Evolutionary conservation across 768 basidiomycete genomes (phyloP), one percentile per base, ranked within the genome.

Genomic region (Pulveroboletus sp.): DNA sequence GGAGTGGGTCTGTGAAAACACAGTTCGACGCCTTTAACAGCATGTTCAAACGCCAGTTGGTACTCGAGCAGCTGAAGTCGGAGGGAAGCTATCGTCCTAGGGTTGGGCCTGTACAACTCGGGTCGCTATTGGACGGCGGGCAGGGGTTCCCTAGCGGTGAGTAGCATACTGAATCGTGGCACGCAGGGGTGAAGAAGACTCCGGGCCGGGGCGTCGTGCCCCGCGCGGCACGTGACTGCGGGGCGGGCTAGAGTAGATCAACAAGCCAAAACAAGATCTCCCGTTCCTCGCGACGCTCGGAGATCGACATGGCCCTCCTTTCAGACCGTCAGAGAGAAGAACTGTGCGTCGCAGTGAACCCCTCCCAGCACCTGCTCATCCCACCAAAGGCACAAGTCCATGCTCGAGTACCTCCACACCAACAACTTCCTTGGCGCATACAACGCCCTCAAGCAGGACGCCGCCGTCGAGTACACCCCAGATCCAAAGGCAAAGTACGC

Each of bases 401-500:
- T 88, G 76, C 79, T 88, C 53, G 85, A 88, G 69, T 88, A 88
- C 66, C 75, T 88, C 48, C 77, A 83, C 63, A 73, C 80, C 55
- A 82, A 78, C 62, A 81, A 81, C 65, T 84, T 83, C 61, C 75
- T 63, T 34, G 74, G 77, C 54, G 81, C 85, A 20, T 86, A 76
- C 61, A 76, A 81, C 55, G 79, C 81, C 20, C 68, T 81, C 53
- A 81, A 78, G 62, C 63, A 72, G 35, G 79, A 82, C 51, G 68
- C 76, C 27, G 74, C 76, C 48, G 63, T 77, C 23, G 81, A 84
- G 51, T 89, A 86, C 65, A 75, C 77, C 4, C 89, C 88, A 14
- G 93, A 95, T 73, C 82, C 90, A 20, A 92, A 89, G 64, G 83
- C 90, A 43, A 87, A 89, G 66, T 86, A 84, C 61, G 83, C 84